These are phyloP conservation scores for Verticillium nubilum DNA, from an alignment of 2,329 filamentous ascomycete genomes.

Conservation along the genomic window DNA sequence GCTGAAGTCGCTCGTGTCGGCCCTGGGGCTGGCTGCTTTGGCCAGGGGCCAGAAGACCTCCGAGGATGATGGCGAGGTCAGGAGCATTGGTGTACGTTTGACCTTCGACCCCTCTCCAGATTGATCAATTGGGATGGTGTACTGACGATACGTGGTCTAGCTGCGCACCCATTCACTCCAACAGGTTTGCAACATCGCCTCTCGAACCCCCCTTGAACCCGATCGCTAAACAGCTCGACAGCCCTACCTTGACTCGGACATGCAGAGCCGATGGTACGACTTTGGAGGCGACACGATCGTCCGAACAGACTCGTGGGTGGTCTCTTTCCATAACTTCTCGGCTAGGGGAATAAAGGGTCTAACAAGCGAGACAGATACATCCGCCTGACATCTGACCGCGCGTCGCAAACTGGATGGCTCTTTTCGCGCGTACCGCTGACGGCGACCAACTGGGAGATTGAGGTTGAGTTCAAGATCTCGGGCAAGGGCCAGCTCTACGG, in stretches of 20 bases:
- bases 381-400: constrained; percentile 83
- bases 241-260: constrained; percentile 96
- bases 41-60: constrained; percentile 44
- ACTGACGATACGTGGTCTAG: constrained; percentile 36
- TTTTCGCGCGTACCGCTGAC: constrained; percentile 93
- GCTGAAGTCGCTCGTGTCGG: constrained; percentile 38
- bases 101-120: not conserved
- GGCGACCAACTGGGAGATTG: constrained; percentile 98
- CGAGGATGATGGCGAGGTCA: constrained; percentile 39
- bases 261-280: constrained; percentile 98
- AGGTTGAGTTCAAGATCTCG: constrained; percentile 91
- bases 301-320: constrained; percentile 59
- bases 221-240: constrained; percentile 29
- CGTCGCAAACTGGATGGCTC: constrained; percentile 87
- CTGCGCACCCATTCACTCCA: constrained; percentile 81
- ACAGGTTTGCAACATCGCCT: constrained; percentile 44
- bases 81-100: constrained; percentile 43
- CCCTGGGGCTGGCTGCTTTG: constrained; percentile 42
- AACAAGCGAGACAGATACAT: constrained; percentile 62
- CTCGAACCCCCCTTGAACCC: constrained; percentile 1
- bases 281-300: constrained; percentile 95
- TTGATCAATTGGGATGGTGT: not conserved
- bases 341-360: constrained; percentile 6
- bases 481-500: constrained; percentile 87
- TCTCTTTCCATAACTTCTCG: not conserved